phyloP scores from a whole-genome alignment of 129 eudicot species.

The Chrysanthemum seticuspe region DNA sequence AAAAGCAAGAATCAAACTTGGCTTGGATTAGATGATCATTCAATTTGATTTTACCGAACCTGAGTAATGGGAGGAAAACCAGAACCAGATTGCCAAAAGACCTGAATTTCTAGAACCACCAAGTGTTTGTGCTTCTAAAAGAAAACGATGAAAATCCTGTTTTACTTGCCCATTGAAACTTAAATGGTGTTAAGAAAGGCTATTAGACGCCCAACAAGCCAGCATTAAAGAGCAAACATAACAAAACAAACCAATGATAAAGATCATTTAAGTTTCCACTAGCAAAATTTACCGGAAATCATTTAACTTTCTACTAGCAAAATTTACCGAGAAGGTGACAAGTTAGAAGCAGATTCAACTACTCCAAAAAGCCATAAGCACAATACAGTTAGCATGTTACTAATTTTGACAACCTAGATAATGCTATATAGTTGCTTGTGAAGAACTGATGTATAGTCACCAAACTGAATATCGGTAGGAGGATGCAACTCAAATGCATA shows the following conservation, averaged over 20 bases:
- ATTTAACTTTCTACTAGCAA: constrained; percentile 1
- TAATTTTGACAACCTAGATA: constrained; percentile 2
- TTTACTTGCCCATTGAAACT: no score
- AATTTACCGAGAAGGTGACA: neutral
- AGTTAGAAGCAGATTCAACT: constrained; percentile 6
- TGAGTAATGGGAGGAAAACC: no score
- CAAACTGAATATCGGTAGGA: constrained; percentile 51
- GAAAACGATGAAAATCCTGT: no score
- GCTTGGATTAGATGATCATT: no score
- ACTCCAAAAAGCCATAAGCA: constrained; percentile 13
- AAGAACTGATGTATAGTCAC: constrained; percentile 37
- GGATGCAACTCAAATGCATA: constrained; percentile 64
- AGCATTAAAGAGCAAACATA: no score
- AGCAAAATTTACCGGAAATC: neutral
- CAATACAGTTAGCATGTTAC: neutral
- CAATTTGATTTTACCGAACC: no score
- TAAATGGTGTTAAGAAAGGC: no score
- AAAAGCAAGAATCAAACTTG: no score
- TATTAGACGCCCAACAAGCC: no score
- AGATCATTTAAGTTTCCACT: neutral
- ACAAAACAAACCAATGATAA: neutral
- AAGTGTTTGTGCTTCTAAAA: no score
- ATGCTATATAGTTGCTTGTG: constrained; percentile 32
- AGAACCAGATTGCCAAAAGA: no score
- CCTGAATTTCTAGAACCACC: no score